Conservation (phyloP, 2,329 filamentous ascomycete species). For the Gnomoniopsis smithogilvyi region DNA sequence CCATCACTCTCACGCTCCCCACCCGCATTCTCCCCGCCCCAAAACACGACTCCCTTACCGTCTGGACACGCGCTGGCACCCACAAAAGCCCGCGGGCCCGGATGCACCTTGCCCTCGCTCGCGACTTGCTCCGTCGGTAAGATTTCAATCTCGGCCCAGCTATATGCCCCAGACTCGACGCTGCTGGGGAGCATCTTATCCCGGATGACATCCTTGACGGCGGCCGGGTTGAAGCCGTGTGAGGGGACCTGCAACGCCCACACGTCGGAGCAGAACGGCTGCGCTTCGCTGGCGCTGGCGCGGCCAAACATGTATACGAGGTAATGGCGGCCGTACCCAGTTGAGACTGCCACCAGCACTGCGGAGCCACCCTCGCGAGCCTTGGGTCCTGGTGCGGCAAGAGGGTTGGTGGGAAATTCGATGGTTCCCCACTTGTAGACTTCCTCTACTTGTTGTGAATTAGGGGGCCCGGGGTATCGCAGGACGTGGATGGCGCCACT, state of each 20-base stretch:
- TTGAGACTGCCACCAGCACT: constrained; percentile 43
- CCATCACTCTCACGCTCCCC: constrained; percentile 37
- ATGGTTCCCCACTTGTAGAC: constrained; percentile 34
- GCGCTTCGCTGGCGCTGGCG: constrained; percentile 17
- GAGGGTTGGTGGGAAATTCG: constrained; percentile 33
- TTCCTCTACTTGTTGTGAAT: constrained; percentile 28
- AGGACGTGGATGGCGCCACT: constrained; percentile 35
- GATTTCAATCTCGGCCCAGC: constrained; percentile 49
- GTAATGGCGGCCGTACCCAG: constrained; percentile 50
- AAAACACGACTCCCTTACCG: constrained; percentile 45
- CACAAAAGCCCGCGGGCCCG: constrained; percentile 36
- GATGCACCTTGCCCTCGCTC: constrained; percentile 38
- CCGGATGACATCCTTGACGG: constrained; percentile 47
- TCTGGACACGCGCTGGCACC: constrained; percentile 39
- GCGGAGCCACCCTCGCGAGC: constrained; percentile 34
- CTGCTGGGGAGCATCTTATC: constrained; percentile 33
- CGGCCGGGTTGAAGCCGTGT: constrained; percentile 41
- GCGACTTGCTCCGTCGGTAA: constrained; percentile 39
- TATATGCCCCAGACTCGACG: constrained; percentile 41
- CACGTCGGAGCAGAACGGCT: constrained; percentile 36
- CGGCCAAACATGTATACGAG: constrained; percentile 47
- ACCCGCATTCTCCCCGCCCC: constrained; percentile 47
- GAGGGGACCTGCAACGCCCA: constrained; percentile 52
- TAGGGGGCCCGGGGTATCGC: constrained; percentile 27
- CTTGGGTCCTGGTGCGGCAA: constrained; percentile 35